These are phyloP conservation scores for Xylariaceae sp. DNA, from an alignment of 2,329 filamentous ascomycete species.

Conservation along the genomic window DNA sequence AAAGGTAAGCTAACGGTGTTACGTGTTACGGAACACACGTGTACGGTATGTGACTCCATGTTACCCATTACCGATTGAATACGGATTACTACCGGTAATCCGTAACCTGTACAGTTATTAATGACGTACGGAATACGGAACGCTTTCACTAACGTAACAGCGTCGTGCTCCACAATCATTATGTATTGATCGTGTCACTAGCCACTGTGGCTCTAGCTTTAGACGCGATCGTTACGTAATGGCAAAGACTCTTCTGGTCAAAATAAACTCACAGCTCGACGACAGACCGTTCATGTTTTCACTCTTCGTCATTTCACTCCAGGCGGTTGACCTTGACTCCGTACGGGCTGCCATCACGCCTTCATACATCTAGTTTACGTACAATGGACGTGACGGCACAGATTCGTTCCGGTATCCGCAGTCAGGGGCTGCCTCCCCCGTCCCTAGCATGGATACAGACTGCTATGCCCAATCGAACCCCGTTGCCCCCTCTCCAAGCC, in stretches of 20 bases:
- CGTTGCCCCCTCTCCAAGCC: constrained; percentile 59
- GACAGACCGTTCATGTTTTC: not conserved
- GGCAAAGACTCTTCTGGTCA: too few relatives aligned
- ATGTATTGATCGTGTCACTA: constrained; percentile 6
- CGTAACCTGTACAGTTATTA: too few relatives aligned
- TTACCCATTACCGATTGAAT: not conserved
- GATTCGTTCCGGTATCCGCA: constrained; percentile 45
- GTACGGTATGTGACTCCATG: not conserved
- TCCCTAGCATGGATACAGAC: constrained; percentile 56
- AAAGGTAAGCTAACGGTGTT: not conserved
- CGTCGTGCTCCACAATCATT: not conserved
- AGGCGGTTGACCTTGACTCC: not conserved
- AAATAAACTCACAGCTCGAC: too few relatives aligned
- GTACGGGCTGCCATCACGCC: not conserved
- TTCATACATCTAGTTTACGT: not conserved
- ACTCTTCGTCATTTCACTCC: not conserved
- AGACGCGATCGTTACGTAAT: too few relatives aligned
- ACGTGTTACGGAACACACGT: not conserved
- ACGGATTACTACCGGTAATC: too few relatives aligned
- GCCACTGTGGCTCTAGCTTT: constrained; percentile 26
- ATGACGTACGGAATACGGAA: too few relatives aligned
- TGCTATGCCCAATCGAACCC: constrained; percentile 53
- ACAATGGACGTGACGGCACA: constrained; percentile 41
- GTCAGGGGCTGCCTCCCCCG: constrained; percentile 50
- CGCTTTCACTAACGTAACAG: not conserved